Evolutionary conservation across 495 filamentous ascomycete genomes (phyloP).

Genomic region (Penicillium manginii): DNA sequence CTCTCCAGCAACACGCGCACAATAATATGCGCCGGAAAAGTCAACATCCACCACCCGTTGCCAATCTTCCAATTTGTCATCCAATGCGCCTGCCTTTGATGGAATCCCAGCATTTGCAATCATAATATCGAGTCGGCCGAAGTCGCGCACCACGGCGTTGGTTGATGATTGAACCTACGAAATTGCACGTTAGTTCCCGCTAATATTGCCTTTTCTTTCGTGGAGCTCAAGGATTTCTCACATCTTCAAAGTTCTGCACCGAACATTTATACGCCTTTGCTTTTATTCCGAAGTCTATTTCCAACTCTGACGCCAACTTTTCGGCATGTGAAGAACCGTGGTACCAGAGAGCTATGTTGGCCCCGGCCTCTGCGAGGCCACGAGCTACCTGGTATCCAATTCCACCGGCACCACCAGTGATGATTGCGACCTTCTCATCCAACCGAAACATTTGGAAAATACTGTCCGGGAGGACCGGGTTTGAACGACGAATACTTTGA

Average conservation of each 20-base stretch:
- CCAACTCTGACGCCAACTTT: slow-evolving; percentile 65
- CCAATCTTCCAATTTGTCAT: slow-evolving; percentile 64
- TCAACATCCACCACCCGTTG: slow-evolving; percentile 68
- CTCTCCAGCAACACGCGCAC: slow-evolving; percentile 65
- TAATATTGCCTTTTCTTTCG: background rate
- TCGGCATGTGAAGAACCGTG: slow-evolving; percentile 65
- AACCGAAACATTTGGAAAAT: slow-evolving; percentile 62
- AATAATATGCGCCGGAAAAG: slow-evolving; percentile 75
- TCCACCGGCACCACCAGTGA: slow-evolving; percentile 74
- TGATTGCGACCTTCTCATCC: slow-evolving; percentile 73
- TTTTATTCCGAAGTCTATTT: slow-evolving; percentile 69
- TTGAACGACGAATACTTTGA: slow-evolving; percentile 10
- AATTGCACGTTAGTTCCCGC: background rate
- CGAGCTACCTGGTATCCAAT: slow-evolving; percentile 74
- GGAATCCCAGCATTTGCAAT: slow-evolving; percentile 74
- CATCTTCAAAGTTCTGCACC: slow-evolving; percentile 17
- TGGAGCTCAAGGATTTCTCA: background rate
- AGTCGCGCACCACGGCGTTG: slow-evolving; percentile 15
- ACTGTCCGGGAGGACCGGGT: slow-evolving; percentile 9
- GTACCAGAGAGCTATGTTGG: slow-evolving; percentile 79
- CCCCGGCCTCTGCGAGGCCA: slow-evolving; percentile 73
- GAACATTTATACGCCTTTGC: slow-evolving; percentile 42
- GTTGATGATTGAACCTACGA: slow-evolving; percentile 10
- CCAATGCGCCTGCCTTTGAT: slow-evolving; percentile 62
- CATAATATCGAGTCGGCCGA: slow-evolving; percentile 55